Conservation (phyloP, 345 rosid genomes). For the Citrus mangshanensis region DNA sequence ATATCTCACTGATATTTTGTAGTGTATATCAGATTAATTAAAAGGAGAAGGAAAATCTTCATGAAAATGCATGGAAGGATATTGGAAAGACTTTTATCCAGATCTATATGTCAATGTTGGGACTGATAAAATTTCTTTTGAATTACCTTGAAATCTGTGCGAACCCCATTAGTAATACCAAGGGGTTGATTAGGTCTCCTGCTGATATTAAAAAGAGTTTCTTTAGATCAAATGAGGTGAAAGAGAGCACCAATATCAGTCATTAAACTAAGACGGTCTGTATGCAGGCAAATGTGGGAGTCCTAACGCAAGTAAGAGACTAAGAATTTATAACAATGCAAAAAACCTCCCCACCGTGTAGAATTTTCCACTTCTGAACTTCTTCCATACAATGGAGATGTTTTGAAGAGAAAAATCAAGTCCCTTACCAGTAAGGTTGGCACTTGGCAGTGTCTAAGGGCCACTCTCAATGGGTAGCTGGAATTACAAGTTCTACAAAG, state of each 20-base stretch:
- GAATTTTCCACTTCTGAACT: neutral
- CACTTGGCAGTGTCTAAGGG: neutral
- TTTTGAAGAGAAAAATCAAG: neutral
- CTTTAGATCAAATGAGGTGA: neutral
- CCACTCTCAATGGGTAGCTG: too few species aligned
- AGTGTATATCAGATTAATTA: neutral
- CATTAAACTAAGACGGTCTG: neutral
- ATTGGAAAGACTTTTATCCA: neutral
- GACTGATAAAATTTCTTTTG: neutral
- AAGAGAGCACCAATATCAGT: neutral
- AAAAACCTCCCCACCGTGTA: neutral
- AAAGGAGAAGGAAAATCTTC: neutral
- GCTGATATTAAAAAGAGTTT: neutral
- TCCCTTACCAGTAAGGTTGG: neutral
- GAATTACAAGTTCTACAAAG: neutral
- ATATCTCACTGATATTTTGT: neutral
- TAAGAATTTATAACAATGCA: neutral
- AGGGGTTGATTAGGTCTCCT: neutral
- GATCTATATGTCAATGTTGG: neutral
- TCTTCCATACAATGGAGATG: too few species aligned
- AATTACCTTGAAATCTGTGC: neutral
- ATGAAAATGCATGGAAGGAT: neutral
- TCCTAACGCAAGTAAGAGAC: neutral
- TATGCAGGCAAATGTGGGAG: neutral
- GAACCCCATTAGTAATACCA: neutral